phyloP scores from a whole-genome alignment of 495 filamentous ascomycete species.

The Neurospora sp. region DNA sequence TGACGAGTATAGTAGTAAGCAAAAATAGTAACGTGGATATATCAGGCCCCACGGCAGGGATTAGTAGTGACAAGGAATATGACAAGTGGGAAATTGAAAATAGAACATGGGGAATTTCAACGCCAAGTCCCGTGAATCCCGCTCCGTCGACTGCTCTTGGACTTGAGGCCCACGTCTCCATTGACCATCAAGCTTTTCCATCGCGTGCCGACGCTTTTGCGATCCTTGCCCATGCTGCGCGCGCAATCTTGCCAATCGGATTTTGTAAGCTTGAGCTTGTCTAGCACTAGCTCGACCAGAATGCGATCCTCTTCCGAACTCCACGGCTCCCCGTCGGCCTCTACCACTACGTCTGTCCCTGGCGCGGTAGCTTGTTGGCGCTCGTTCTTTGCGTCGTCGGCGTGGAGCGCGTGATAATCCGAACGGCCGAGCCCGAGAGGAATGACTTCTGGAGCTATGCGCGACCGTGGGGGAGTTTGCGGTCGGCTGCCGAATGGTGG shows the following conservation, averaged over 20 bases:
- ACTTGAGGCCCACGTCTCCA: conserved; percentile 50
- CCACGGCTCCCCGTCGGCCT: conserved; percentile 44
- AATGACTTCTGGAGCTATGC: conserved; percentile 54
- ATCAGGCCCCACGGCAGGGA: neutral
- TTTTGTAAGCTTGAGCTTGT: conserved; percentile 62
- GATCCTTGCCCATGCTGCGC: conserved; percentile 53
- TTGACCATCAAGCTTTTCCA: conserved; percentile 58
- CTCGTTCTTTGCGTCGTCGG: conserved; percentile 7
- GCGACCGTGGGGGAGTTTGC: conserved; percentile 58
- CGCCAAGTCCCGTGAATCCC: conserved; percentile 41
- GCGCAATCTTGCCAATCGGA: conserved; percentile 76
- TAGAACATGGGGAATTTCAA: neutral
- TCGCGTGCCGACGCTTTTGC: conserved; percentile 54
- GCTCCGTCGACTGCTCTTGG: conserved; percentile 27
- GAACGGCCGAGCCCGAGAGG: conserved; percentile 55
- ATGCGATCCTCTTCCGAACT: conserved; percentile 58
- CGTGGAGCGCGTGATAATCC: conserved; percentile 53
- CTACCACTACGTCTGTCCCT: conserved; percentile 31
- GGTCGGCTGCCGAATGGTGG: conserved; percentile 24
- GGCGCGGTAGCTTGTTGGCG: conserved; percentile 13
- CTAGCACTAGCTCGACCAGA: conserved; percentile 62
- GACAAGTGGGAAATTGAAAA: neutral
- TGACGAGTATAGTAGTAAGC: neutral
- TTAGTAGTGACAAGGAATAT: neutral
- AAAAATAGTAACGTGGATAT: neutral